Evolutionary conservation across 2,329 filamentous ascomycete species (phyloP), one percentile per base, ranked within the genome.

Genomic region (Verticillium dahliae): DNA sequence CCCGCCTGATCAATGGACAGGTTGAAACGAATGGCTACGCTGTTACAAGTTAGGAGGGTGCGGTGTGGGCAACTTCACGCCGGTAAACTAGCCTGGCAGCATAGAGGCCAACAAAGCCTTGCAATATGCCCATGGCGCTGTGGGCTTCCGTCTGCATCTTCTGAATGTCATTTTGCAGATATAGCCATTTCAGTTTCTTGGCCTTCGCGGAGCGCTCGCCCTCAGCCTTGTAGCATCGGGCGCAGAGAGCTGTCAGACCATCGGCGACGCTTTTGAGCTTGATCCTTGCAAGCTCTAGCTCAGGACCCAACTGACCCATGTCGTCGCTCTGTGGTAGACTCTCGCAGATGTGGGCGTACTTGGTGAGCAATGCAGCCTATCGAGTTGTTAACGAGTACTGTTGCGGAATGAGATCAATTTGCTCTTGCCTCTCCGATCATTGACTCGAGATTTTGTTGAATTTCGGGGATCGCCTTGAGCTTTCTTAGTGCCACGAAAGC

Each of bases 361-460:
- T n/a, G 50, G 22, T 14, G 27, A 33, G n/a, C 50, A 2, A 31
- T 10, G n/a, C 18, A 9, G 9, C 50, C n/a, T 11, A 54, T 27
- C 18, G 2, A 15, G 2, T 11, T n/a, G 50, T 54, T 10, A 27
- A 6, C 27, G 1, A 7, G n/a, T 4, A 4, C 6, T 11, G 15
- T 13, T 10, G 45, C 1, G 1, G 27, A 31, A 31, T 31, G 27
- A 4, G 34, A 14, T 27, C 2, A 2, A 1, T 6, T 18, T 38
- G 11, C 35, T 15, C 35, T 41, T 11, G 50, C 62, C 18, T 65
- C 63, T 5, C 60, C 58, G 2, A 55, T 39, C 0, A 65, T 56
- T 11, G 54, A 60, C 1, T 15, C 14, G 11, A 62, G 15, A 38
- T 62, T 62, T 2, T 27, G 15, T 4, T 59, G 34, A 1, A 64